Conservation (phyloP, 2,329 filamentous ascomycete species). For the Helotiales sp. region DNA sequence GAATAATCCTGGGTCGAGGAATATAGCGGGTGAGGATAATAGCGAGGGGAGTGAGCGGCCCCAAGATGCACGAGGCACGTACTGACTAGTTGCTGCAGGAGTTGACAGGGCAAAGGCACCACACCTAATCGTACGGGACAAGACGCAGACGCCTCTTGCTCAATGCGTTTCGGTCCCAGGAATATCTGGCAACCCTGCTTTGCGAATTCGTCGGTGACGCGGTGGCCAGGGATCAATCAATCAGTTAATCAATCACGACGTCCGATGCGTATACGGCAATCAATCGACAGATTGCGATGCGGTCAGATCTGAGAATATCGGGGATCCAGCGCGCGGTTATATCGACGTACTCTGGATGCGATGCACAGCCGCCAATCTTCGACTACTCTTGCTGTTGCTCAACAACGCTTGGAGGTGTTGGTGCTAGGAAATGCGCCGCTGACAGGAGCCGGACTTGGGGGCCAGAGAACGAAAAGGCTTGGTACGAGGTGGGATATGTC, state of each 20-base stretch:
- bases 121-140: too few relatives aligned
- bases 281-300: neutral
- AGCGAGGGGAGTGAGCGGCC: neutral
- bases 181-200: neutral
- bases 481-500: neutral
- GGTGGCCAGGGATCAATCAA: neutral
- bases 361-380: neutral
- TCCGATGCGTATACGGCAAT: neutral
- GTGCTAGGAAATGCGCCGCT: neutral
- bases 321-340: too few relatives aligned
- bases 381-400: neutral
- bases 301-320: neutral
- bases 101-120: too few relatives aligned
- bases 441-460: neutral
- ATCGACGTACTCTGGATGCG: neutral
- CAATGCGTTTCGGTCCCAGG: neutral
- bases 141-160: too few relatives aligned
- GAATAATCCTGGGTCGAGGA: neutral
- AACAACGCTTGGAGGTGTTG: neutral
- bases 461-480: neutral
- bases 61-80: too few relatives aligned
- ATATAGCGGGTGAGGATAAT: neutral
- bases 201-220: neutral
- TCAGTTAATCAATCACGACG: neutral
- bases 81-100: too few relatives aligned